Conservation (phyloP, 2,329 filamentous ascomycete genomes). For the Pyricularia sp. region DNA sequence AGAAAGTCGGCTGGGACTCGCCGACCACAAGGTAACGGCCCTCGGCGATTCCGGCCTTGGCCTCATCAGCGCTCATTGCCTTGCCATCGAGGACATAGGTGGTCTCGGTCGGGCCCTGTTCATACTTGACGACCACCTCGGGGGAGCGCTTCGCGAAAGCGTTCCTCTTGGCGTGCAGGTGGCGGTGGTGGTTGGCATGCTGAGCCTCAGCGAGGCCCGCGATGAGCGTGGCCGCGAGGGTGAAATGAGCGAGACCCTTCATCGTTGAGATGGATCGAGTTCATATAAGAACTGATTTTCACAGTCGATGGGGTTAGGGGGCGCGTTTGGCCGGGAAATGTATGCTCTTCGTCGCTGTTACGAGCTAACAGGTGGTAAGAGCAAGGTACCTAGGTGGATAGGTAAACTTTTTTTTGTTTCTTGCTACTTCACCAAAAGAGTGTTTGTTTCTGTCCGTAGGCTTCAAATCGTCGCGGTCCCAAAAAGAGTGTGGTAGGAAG, state of each 20-base stretch:
- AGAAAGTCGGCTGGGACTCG: conserved; percentile 40
- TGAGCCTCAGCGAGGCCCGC: conserved; percentile 43
- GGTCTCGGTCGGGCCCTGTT: conserved; percentile 48
- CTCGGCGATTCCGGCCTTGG: conserved; percentile 56
- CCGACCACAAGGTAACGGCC: conserved; percentile 57
- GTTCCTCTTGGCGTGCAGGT: conserved; percentile 43
- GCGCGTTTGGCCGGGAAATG: not conserved
- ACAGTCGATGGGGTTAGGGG: not conserved
- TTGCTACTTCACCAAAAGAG: not conserved
- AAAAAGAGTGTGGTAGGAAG: conserved; percentile 47
- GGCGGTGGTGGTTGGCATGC: conserved; percentile 42
- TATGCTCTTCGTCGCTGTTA: not conserved
- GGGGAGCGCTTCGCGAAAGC: conserved; percentile 34
- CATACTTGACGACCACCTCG: conserved; percentile 32
- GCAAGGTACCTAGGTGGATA: not conserved
- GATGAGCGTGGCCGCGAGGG: conserved; percentile 39
- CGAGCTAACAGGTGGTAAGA: no score
- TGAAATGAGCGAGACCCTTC: conserved; percentile 36
- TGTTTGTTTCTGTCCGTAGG: conserved; percentile 2
- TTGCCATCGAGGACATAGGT: conserved; percentile 56
- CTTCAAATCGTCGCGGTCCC: conserved; percentile 9
- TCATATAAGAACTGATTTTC: not conserved
- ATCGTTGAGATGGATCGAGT: conserved; percentile 19
- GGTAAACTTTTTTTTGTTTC: not conserved
- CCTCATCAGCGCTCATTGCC: conserved; percentile 47